Evolutionary conservation across 2,329 filamentous ascomycete genomes (phyloP).

Genomic region (Sporothrix euskadiensis): DNA sequence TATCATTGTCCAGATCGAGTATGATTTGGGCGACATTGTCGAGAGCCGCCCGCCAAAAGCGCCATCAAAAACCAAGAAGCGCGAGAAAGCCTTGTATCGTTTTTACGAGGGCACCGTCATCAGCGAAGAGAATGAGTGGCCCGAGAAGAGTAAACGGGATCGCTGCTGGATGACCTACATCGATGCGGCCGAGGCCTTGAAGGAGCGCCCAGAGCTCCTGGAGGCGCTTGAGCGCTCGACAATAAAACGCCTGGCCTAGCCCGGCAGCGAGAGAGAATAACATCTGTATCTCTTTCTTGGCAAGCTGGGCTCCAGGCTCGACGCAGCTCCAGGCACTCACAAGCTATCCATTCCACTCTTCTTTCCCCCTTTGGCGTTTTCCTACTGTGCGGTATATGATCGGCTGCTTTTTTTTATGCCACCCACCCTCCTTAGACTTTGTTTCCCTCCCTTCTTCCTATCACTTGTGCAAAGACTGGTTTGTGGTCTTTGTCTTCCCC

Average conservation of each 20-base stretch:
- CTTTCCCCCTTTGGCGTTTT: background rate
- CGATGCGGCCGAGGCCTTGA: slow-evolving; percentile 76
- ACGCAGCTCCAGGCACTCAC: background rate
- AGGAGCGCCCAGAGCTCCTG: slow-evolving; percentile 78
- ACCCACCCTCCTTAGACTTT: background rate
- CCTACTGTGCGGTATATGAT: background rate
- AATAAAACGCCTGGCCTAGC: slow-evolving; percentile 48
- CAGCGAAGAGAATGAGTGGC: slow-evolving; percentile 84
- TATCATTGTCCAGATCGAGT: slow-evolving; percentile 79
- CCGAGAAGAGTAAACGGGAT: slow-evolving; percentile 87
- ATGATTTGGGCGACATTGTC: slow-evolving; percentile 81
- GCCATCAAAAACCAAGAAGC: slow-evolving; percentile 56
- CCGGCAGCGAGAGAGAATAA: background rate
- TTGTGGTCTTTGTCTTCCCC: background rate
- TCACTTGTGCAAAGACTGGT: background rate
- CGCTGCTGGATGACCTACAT: slow-evolving; percentile 86
- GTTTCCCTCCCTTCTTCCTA: background rate
- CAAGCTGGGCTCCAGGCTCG: background rate
- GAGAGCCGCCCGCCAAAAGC: slow-evolving; percentile 78
- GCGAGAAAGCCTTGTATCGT: slow-evolving; percentile 66
- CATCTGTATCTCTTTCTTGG: background rate
- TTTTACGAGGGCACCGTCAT: slow-evolving; percentile 89
- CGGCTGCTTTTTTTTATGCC: background rate
- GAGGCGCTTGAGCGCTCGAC: slow-evolving; percentile 84
- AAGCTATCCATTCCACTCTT: slow-evolving; percentile 6